Conservation (phyloP, 352 stramenopile genomes). For the Phytophthora litchii region DNA sequence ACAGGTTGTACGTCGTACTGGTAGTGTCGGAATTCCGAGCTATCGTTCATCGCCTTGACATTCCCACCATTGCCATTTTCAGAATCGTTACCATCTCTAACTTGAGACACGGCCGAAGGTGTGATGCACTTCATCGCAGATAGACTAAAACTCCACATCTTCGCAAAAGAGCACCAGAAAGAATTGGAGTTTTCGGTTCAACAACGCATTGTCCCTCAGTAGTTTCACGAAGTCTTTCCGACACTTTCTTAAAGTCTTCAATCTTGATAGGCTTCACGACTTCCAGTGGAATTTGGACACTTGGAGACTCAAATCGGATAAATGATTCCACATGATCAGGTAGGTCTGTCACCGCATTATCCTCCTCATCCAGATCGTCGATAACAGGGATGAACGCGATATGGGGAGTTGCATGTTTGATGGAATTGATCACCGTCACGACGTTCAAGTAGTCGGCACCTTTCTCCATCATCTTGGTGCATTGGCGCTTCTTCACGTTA, state of each 20-base stretch:
- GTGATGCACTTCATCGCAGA: background rate
- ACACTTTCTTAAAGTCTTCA: conserved; percentile 11
- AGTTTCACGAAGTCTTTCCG: conserved; percentile 2
- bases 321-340: conserved; percentile 1
- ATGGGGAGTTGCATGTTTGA: conserved; percentile 4
- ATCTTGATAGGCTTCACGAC: background rate
- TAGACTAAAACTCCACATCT: background rate
- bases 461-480: conserved; percentile 12
- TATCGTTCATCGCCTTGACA: no score
- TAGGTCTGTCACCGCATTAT: background rate
- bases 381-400: conserved; percentile 24
- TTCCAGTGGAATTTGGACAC: background rate
- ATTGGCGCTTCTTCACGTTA: conserved; percentile 22
- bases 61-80: background rate
- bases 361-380: conserved; percentile 17
- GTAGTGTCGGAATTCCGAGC: no score
- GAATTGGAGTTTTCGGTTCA: background rate
- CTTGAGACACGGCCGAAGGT: background rate
- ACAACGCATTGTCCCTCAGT: background rate
- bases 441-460: conserved; percentile 11
- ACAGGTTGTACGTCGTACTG: no score
- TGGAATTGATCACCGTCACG: conserved; percentile 13
- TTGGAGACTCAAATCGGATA: background rate
- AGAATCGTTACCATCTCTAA: background rate
- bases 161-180: background rate